Evolutionary conservation across 208 protist species (phyloP).

Genomic region (Leptomonas pyrrhocoris): DNA sequence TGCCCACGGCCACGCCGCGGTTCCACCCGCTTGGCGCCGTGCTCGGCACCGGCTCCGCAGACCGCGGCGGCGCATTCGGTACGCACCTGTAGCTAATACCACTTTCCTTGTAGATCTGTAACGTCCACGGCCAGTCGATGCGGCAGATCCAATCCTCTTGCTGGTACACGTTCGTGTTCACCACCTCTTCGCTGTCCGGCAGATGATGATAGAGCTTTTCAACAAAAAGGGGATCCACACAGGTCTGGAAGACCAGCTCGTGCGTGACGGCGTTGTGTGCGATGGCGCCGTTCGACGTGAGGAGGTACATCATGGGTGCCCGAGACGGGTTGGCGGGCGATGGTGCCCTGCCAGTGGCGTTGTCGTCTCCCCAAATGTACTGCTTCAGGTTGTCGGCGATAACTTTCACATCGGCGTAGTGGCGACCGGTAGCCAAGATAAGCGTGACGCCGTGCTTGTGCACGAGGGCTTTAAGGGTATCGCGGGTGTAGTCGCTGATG

Average conservation of each 20-base stretch:
- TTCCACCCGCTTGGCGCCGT: neutral
- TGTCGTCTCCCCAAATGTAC: constrained; percentile 32
- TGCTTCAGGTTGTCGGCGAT: constrained; percentile 44
- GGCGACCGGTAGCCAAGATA: constrained; percentile 60
- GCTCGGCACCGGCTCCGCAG: neutral
- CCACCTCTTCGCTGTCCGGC: constrained; percentile 24
- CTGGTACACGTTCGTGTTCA: constrained; percentile 65
- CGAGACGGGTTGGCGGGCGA: neutral
- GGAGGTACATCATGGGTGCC: constrained; percentile 38
- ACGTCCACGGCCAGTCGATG: constrained; percentile 46
- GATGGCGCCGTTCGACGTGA: constrained; percentile 65
- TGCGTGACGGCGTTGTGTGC: constrained; percentile 52
- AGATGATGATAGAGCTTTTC: constrained; percentile 41
- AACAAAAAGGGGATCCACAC: constrained; percentile 33
- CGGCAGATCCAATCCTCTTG: constrained; percentile 67
- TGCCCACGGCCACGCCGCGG: constrained; percentile 22
- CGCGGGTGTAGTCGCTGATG: constrained; percentile 44
- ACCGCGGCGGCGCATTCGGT: constrained; percentile 10
- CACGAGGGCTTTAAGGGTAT: constrained; percentile 49
- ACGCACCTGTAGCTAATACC: constrained; percentile 35
- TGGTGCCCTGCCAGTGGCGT: neutral
- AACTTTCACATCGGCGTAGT: constrained; percentile 42
- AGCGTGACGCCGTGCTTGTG: constrained; percentile 37
- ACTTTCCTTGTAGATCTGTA: constrained; percentile 47
- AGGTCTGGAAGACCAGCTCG: constrained; percentile 28